Evolutionary conservation across 2,329 filamentous ascomycete species (phyloP), one percentile per base, ranked within the genome.

Genomic region (Fusarium zealandicum): DNA sequence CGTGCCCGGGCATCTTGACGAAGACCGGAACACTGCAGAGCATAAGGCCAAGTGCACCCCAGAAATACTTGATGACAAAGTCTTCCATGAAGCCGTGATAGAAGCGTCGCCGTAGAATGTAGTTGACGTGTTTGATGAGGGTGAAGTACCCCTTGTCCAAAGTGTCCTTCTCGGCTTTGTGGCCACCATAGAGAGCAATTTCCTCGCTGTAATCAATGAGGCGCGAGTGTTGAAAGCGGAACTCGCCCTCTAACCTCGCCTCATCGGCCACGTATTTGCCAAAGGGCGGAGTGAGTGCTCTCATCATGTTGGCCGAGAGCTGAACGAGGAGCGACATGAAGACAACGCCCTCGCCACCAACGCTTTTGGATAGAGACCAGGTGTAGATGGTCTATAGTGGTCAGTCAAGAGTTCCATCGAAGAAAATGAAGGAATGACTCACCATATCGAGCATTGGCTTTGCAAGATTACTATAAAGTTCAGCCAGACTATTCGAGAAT

Each of bases 1-100:
- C 71, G 60, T 87, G 81, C 2, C 90, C 90, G 0, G 93, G 92
- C 14, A 97, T 83, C 74, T 93, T 93, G 80, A 99, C 90, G 73
- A 99, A 99, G 2, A 98, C 93, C 0, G 95, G 95, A 1, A 96
- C 87, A 73, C 92, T 96, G 79, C 95, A 99, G 9, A 99, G 86
- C 60, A 96, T 75, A 61, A 99, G 82, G 2, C 95, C 95, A 36
- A 99, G 75, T 2, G 95, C 93, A 33, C 95, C 95, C 95, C 95
- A 99, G 76, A 98, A 95, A 73, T 99, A 99, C 75, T 99, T 99
- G 75, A 99, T 96, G 52, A 98, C 92, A 74, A 97, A 99, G 73
- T 99, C 95, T 73, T 99, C 95, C 93, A 98, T 97, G 69, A 99
- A 89, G n/a, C 93, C 93, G 72, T 99, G 93, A 73, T 98, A 98